Evolutionary conservation across 2,329 filamentous ascomycete species (phyloP).

Genomic region (Neonectria ditissima): DNA sequence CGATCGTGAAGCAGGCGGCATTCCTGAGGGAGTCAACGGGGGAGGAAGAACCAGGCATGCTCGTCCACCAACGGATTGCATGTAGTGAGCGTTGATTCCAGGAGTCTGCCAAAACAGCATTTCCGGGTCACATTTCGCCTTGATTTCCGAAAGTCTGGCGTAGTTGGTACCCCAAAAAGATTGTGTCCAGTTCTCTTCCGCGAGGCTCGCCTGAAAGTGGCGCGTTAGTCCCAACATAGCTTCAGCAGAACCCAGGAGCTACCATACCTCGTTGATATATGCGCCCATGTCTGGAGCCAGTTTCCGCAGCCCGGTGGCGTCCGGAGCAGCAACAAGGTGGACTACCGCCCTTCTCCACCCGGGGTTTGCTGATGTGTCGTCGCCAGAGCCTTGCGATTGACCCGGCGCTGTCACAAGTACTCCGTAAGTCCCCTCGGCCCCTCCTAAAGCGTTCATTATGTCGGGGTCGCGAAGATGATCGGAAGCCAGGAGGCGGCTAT

Average conservation of each 20-base stretch:
- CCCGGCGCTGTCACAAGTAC: not conserved
- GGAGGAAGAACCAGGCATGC: not conserved
- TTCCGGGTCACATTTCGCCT: not conserved
- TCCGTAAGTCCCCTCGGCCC: not conserved
- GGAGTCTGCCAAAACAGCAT: not conserved
- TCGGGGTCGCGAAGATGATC: not conserved
- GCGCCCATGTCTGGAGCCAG: not conserved
- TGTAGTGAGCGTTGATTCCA: slow-evolving; percentile 1
- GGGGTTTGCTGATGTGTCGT: not conserved
- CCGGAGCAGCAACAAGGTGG: not conserved
- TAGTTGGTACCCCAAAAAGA: not conserved
- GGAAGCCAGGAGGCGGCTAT: not conserved
- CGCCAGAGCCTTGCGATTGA: not conserved
- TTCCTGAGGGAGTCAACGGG: not conserved
- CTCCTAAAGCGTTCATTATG: not conserved
- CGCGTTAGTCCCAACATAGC: not conserved
- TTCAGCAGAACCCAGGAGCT: not conserved
- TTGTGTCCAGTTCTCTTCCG: not conserved
- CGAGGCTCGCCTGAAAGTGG: not conserved
- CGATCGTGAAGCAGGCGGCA: not conserved
- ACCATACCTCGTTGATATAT: not conserved
- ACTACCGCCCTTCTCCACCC: not conserved
- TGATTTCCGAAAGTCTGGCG: not conserved
- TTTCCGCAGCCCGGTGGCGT: not conserved
- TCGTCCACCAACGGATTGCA: not conserved